These are phyloP conservation scores for Phytophthora tubulina DNA, from an alignment of 352 stramenopile genomes.

Conservation along the genomic window DNA sequence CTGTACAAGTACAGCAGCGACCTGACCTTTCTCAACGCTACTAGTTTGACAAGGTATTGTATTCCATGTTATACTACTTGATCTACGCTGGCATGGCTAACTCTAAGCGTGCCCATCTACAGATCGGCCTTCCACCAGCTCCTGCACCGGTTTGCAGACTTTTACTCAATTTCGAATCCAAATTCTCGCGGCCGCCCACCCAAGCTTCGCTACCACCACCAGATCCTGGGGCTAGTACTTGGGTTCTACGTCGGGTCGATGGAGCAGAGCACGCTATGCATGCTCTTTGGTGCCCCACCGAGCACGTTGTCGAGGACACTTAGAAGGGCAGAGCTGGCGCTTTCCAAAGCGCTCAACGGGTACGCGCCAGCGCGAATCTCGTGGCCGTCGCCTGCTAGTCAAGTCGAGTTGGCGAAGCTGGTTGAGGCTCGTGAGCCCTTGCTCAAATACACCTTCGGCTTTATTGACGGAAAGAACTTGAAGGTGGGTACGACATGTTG, in stretches of 20 bases:
- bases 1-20: slow-evolving; percentile 5
- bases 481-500: slow-evolving; percentile 6
- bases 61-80: background rate
- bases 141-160: background rate
- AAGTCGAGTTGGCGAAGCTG: background rate
- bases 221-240: background rate
- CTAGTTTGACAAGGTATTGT: background rate
- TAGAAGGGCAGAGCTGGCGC: background rate
- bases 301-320: slow-evolving; percentile 6
- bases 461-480: slow-evolving; percentile 20
- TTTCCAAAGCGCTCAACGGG: background rate
- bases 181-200: background rate
- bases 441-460: slow-evolving; percentile 35
- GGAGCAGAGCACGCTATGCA: too few species aligned
- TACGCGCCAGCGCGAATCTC: slow-evolving; percentile 1
- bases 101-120: background rate
- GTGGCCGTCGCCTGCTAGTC: slow-evolving; percentile 2
- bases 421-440: slow-evolving; percentile 14
- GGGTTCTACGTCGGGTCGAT: too few species aligned
- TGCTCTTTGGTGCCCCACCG: slow-evolving; percentile 2
- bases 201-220: slow-evolving; percentile 14
- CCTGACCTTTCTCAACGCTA: background rate
- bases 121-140: background rate
- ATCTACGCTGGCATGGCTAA: background rate
- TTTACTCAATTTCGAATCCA: slow-evolving; percentile 1